Evolutionary conservation across 306 rosid genomes (phyloP), one percentile per base, ranked within the genome.

Genomic region (Citrullus amarus): DNA sequence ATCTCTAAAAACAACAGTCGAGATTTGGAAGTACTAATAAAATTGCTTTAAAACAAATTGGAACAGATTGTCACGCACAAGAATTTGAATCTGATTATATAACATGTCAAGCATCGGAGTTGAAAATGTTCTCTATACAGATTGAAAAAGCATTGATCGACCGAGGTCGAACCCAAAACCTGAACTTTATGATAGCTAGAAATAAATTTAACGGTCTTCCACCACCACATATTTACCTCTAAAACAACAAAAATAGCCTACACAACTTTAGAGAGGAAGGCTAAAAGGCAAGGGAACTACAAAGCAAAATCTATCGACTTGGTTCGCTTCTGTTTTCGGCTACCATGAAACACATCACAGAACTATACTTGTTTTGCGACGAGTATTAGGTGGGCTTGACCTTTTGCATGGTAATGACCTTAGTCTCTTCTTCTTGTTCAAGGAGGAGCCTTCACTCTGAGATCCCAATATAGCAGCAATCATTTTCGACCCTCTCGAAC

Each of bases 401-500:
- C 86, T 85, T 70, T 80, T 88, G 78, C 90, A 90, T 4, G 54
- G 85, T 4, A 77, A 83, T 8, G 85, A 79, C 68, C 79, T 89
- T 57, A 77, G 43, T 76, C 82, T 81, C 68, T 84, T 92, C 89
- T 84, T 90, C 85, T 90, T 88, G 72, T 76, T 86, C 10, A 28
- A 25, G 17, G 46, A 6, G 36, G 90, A 34, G 43, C 82, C 81
- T 54, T 88, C 85, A 16, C 79, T 73, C 0, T 6, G 75, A n/a
- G 82, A 28, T 36, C 77, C 76, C n/a, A 71, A 9, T 30, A 79
- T 68, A 0, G 90, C 90, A 55, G 78, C 83, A 56, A 89, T 0
- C 3, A 89, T 77, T 61, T 48, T 83, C 4, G 41, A 76, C 57
- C 88, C 71, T 88, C 93, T 88, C 8, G 85, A 74, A 43, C 86